Evolutionary conservation across 2,329 filamentous ascomycete species (phyloP).

Genomic region (Rhinocladiella similis): DNA sequence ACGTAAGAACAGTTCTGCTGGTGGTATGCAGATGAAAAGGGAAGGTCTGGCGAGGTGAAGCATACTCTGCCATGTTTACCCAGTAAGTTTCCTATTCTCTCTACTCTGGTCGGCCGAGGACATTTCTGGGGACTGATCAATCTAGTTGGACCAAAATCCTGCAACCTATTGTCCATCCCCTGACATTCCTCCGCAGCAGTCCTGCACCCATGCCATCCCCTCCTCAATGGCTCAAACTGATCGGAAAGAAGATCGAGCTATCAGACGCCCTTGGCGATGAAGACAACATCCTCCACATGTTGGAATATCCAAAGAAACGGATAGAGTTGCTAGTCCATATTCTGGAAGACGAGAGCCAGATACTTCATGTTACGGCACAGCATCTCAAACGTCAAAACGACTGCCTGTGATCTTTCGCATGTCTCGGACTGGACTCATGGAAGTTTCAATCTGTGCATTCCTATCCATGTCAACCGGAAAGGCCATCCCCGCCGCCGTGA

Average conservation of each 20-base stretch:
- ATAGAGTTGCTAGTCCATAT: conserved; percentile 1
- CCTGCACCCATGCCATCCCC: background rate
- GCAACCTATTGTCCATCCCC: too few species aligned
- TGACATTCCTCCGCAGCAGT: too few species aligned
- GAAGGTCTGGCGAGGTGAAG: too few species aligned
- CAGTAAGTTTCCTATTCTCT: too few species aligned
- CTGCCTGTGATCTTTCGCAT: background rate
- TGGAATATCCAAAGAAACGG: conserved; percentile 5
- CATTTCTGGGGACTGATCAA: too few species aligned
- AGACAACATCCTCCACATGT: conserved; percentile 1
- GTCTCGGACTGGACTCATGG: conserved; percentile 30
- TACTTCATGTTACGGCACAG: conserved; percentile 2
- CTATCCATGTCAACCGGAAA: conserved; percentile 41
- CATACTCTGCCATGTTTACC: too few species aligned
- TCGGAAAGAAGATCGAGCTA: background rate
- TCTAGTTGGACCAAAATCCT: too few species aligned
- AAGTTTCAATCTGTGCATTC: conserved; percentile 11
- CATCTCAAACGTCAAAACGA: conserved; percentile 2
- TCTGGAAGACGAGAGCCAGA: conserved; percentile 1
- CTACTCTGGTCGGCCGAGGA: too few species aligned
- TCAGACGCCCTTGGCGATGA: conserved; percentile 3
- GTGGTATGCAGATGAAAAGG: too few species aligned
- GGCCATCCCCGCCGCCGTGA: conserved; percentile 45
- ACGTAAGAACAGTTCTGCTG: too few species aligned
- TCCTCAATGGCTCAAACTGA: background rate